Evolutionary conservation across 805 yeast genomes (phyloP).

Genomic region (Barnettozyma sp.): DNA sequence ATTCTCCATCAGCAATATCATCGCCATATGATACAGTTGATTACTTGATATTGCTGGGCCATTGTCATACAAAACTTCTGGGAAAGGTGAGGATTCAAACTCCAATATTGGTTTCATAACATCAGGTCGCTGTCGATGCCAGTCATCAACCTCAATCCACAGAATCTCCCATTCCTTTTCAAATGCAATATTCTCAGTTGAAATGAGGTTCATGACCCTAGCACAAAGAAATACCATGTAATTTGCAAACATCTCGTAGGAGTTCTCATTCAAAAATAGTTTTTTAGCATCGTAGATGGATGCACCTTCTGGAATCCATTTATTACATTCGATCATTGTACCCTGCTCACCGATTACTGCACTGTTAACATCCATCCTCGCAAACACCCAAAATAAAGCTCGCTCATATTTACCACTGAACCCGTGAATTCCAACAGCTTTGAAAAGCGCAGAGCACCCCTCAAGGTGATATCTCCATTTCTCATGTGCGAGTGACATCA

Average conservation of each 20-base stretch:
- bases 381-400: conserved; percentile 39
- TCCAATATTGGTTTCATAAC: conserved; percentile 30
- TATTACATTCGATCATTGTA: conserved; percentile 30
- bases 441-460: conserved; percentile 33
- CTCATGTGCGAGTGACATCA: conserved; percentile 33
- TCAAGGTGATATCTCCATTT: conserved; percentile 35
- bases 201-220: conserved; percentile 31
- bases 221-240: conserved; percentile 34
- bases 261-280: conserved; percentile 21
- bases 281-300: conserved; percentile 22
- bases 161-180: conserved; percentile 33
- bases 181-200: conserved; percentile 25
- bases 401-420: conserved; percentile 30
- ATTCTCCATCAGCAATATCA: conserved; percentile 33
- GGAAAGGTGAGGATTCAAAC: conserved; percentile 31
- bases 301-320: conserved; percentile 30
- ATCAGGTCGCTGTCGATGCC: conserved; percentile 33
- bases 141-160: conserved; percentile 34
- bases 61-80: conserved; percentile 30
- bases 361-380: conserved; percentile 35
- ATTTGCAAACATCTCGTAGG: conserved; percentile 34
- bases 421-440: conserved; percentile 33
- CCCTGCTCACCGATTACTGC: conserved; percentile 32
- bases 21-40: conserved; percentile 34
- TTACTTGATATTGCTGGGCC: conserved; percentile 33